These are phyloP conservation scores for Clonostachys rhizophaga DNA, from an alignment of 2,329 filamentous ascomycete genomes.

Conservation along the genomic window DNA sequence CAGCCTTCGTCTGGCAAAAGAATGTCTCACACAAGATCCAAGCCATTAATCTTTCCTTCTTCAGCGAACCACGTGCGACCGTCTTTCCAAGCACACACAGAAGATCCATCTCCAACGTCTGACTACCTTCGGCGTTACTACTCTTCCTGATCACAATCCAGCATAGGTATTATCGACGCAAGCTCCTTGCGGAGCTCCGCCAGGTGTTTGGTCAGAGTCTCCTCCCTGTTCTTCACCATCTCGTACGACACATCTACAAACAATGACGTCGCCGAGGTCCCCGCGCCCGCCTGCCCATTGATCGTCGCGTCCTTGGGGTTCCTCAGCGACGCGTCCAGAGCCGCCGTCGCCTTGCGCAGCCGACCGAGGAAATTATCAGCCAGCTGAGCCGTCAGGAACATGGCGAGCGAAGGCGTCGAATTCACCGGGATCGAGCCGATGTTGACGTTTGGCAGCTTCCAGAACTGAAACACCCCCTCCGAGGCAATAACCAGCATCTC, in stretches of 20 bases:
- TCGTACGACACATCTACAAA: conserved; percentile 11
- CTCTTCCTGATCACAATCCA: background rate
- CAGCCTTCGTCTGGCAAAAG: too few relatives aligned
- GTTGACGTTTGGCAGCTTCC: conserved; percentile 33
- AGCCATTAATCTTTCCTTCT: too few relatives aligned
- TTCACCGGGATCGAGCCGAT: conserved; percentile 33
- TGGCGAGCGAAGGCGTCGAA: conserved; percentile 31
- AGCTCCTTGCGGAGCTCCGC: conserved; percentile 13
- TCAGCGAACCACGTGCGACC: too few relatives aligned
- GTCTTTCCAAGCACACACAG: too few relatives aligned
- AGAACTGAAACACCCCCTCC: conserved; percentile 21
- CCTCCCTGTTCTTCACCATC: conserved; percentile 22
- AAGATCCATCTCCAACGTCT: too few relatives aligned
- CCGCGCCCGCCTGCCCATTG: conserved; percentile 8
- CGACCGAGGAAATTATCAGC: conserved; percentile 31
- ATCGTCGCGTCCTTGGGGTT: conserved; percentile 4
- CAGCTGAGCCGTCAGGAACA: conserved; percentile 34
- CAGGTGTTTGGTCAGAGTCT: conserved; percentile 22
- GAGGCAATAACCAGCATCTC: conserved; percentile 2
- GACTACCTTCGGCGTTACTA: background rate
- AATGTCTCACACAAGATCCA: too few relatives aligned
- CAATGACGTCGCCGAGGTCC: too few relatives aligned
- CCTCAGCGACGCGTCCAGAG: conserved; percentile 14
- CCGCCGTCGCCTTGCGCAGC: conserved; percentile 21
- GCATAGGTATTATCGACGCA: conserved; percentile 1